A percentile compares a stretch with the other conserved stretches of the same genome.
phyloP scores from a whole-genome alignment of 495 filamentous ascomycete genomes.

The Tricharina praecox region DNA sequence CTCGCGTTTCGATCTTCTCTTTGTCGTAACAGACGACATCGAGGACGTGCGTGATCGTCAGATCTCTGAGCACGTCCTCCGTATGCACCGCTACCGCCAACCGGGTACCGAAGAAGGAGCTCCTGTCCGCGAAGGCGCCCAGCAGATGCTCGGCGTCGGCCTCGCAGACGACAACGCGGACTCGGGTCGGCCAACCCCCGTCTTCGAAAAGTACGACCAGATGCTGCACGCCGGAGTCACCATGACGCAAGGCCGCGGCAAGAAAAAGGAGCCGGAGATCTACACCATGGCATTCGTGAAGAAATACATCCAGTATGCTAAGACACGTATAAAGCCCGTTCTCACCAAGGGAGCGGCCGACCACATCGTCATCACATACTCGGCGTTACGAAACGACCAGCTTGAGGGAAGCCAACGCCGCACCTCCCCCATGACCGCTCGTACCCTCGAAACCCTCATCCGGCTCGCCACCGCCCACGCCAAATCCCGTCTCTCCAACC shows the following conservation, averaged over 20 bases:
- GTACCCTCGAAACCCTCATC: constrained; percentile 93
- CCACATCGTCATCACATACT: constrained; percentile 84
- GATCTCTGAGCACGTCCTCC: constrained; percentile 88
- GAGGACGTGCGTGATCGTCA: constrained; percentile 80
- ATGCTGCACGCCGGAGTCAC: constrained; percentile 91
- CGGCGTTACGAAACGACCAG: constrained; percentile 86
- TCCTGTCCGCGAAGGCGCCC: constrained; percentile 73
- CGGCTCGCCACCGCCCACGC: constrained; percentile 93
- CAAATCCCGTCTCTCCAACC: constrained; percentile 75
- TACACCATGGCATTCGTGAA: constrained; percentile 97
- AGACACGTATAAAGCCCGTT: constrained; percentile 74
- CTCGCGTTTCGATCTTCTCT: constrained; percentile 97
- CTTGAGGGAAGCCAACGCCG: constrained; percentile 84
- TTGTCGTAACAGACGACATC: constrained; percentile 96
- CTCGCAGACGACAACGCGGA: constrained; percentile 56
- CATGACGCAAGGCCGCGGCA: constrained; percentile 50
- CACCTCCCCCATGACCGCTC: constrained; percentile 87
- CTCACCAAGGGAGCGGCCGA: constrained; percentile 86
- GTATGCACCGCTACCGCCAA: constrained; percentile 93
- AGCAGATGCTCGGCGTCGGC: constrained; percentile 78
- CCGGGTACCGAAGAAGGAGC: constrained; percentile 89
- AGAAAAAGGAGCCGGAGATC: constrained; percentile 64
- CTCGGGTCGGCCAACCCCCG: constrained; percentile 55
- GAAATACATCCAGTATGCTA: constrained; percentile 99
- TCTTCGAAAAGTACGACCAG: constrained; percentile 90